Base-by-base conservation (phyloP, 257 asterid genomes). In the Solanum ossicruentum region DNA sequence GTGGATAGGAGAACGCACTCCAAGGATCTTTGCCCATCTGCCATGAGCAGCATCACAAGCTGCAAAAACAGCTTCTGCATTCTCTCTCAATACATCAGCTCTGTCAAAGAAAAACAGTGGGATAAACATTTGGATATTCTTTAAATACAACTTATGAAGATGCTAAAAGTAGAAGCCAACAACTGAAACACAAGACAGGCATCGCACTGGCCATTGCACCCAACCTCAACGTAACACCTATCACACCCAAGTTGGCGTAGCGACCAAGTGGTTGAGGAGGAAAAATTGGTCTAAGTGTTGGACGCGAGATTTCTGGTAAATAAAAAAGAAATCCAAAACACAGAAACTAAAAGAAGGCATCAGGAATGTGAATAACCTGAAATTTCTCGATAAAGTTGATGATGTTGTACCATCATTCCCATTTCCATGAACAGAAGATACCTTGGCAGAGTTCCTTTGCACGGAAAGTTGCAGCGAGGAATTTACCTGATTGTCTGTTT, bases 11-110 rank as follows among this genome's bases (percentile, higher is more conserved):
- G 97, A 91, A 84, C 99, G 98, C 85, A 95, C 97, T 71, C 98
- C 98, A 87, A 96, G 96, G 85, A 96, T 92, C 90, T 96, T 96
- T 58, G 99, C 99, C 99, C 99, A 96, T 88, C 98, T 93, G 83
- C 97, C 98, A 91, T 96, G 99, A 90, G 99, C 98, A 89, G 98
- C 95, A 92, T 95, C 98, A 88, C 99, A 96, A 67, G 97, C 99
- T 87, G 98, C 98, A 89, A 96, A 94, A 36, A 96, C 93, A 82
- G 98, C 98, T 90, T 96, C 99, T 54, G 98, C 94, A 47, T 96
- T 96, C 90, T 96, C 99, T 90, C 99, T 91, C 85, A 96, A 88
- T 83, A 95, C 93, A 89, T 96, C 99, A 87, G 98, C 92, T 85
- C 99, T 96, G 99, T 84, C 81, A 82, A 80, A 87, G 80, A 87